Conservation (phyloP, 176 grass and related monocot species). For the Puya raimondii region DNA sequence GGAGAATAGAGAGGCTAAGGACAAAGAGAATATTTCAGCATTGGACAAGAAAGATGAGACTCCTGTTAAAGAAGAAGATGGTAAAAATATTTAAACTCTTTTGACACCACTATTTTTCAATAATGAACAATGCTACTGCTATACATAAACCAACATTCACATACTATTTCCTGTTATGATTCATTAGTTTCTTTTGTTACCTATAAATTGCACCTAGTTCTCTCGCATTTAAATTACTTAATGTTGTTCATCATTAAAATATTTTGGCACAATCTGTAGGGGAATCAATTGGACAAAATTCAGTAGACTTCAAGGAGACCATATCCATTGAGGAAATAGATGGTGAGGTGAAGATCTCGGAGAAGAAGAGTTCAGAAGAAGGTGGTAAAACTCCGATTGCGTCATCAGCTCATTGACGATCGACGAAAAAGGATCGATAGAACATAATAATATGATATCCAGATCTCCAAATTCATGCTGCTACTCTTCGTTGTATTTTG, state of each 20-base stretch:
- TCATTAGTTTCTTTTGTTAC: no score
- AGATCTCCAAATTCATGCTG: neutral
- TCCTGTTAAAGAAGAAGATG: slow-evolving; percentile 4
- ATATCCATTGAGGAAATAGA: slow-evolving; percentile 7
- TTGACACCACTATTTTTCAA: slow-evolving; percentile 1
- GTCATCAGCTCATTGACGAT: neutral
- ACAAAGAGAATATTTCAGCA: neutral
- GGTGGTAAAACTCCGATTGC: neutral
- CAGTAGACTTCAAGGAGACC: slow-evolving; percentile 20
- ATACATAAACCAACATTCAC: neutral
- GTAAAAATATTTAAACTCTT: slow-evolving; percentile 1
- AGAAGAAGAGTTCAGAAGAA: slow-evolving; percentile 19
- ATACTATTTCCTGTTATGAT: neutral
- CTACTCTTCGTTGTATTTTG: neutral
- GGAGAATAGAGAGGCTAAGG: neutral
- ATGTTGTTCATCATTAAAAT: slow-evolving; percentile 13
- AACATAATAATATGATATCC: neutral
- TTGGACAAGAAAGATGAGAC: neutral
- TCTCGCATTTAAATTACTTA: slow-evolving; percentile 8
- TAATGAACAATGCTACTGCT: neutral
- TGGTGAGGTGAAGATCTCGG: neutral
- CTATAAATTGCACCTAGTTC: slow-evolving; percentile 1
- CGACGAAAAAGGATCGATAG: neutral
- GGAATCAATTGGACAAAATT: slow-evolving; percentile 27
- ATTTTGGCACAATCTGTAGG: slow-evolving; percentile 21